phyloP scores from a whole-genome alignment of 306 rosid genomes.

The Corylus heterophylla region DNA sequence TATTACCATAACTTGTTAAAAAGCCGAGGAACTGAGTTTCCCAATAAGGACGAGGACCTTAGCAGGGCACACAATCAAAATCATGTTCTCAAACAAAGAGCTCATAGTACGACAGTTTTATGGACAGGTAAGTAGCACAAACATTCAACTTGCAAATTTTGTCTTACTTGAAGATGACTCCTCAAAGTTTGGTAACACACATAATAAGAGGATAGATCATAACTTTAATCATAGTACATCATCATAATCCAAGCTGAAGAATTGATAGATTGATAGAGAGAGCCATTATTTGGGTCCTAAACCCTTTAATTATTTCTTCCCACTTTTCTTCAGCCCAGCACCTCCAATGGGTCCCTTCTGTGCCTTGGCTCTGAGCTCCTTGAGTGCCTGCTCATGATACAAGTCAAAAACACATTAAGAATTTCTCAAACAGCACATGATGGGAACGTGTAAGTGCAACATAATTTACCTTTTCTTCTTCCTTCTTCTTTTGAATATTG shows the following conservation, averaged over 20 bases:
- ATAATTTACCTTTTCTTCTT: constrained; percentile 78
- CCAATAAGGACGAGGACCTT: neutral
- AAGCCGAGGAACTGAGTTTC: neutral
- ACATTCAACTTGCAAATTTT: constrained; percentile 30
- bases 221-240: constrained; percentile 30
- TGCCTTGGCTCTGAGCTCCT: constrained; percentile 81
- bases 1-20: neutral
- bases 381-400: constrained; percentile 60
- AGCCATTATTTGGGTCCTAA: neutral
- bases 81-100: neutral
- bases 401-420: neutral
- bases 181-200: constrained; percentile 24
- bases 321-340: constrained; percentile 87
- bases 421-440: neutral
- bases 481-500: constrained; percentile 90
- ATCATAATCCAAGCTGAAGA: constrained; percentile 24
- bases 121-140: constrained; percentile 21
- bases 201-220: constrained; percentile 13
- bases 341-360: constrained; percentile 79
- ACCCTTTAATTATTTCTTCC: constrained; percentile 57
- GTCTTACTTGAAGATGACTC: constrained; percentile 25
- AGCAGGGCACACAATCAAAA: neutral
- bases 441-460: neutral
- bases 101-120: neutral
- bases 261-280: neutral